These are phyloP conservation scores for Inga leiocalycina DNA, from an alignment of 306 rosid genomes.

Conservation along the genomic window DNA sequence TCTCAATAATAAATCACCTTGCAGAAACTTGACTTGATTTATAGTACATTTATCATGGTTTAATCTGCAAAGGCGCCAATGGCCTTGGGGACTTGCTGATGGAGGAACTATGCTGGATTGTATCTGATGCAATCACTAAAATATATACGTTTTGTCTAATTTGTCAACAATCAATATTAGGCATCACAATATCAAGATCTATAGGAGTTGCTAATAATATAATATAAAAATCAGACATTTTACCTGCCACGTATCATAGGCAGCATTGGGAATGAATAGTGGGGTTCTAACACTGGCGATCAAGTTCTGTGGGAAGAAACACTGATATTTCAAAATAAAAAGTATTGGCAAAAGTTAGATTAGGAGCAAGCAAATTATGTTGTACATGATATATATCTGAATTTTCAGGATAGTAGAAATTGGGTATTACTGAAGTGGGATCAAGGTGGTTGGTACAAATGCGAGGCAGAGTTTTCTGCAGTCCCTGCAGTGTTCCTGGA, in stretches of 20 bases:
- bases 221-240: neutral
- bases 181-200: neutral
- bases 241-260: constrained; percentile 98
- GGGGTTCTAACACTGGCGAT: constrained; percentile 70
- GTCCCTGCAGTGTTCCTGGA: constrained; percentile 57
- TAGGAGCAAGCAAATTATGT: constrained; percentile 13
- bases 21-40: constrained; percentile 74
- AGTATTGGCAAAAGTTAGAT: constrained; percentile 16
- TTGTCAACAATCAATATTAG: neutral
- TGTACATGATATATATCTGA: constrained; percentile 6
- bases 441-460: constrained; percentile 69
- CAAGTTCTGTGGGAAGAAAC: constrained; percentile 94
- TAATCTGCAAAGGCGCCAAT: constrained; percentile 79
- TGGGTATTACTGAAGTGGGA: constrained; percentile 75
- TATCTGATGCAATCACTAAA: constrained; percentile 53
- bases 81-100: constrained; percentile 76
- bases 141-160: constrained; percentile 11
- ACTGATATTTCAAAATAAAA: constrained; percentile 46
- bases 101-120: constrained; percentile 87
- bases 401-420: constrained; percentile 18
- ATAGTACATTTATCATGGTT: constrained; percentile 65
- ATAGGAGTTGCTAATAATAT: neutral
- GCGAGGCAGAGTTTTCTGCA: constrained; percentile 57
- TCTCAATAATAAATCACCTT: constrained; percentile 56
- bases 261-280: constrained; percentile 83